Percentiles rank a stretch among this genome's conserved stretches.
phyloP scores from a whole-genome alignment of 208 protist species.

The Hexamita inflata region DNA sequence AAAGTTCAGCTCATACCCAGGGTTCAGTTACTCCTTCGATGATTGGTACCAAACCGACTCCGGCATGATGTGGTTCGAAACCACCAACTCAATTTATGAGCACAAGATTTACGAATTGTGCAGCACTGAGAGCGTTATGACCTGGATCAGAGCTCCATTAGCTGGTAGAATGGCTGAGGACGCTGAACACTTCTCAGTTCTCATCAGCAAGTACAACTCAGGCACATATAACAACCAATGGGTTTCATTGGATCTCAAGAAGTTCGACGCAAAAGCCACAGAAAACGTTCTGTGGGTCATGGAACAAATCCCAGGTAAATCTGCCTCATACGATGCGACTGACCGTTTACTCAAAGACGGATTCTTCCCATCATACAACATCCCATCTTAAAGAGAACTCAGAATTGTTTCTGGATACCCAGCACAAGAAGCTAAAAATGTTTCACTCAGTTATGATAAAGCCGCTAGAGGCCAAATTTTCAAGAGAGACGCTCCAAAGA shows the following conservation, averaged over 20 bases:
- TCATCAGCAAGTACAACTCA: conserved; percentile 59
- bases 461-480: not conserved
- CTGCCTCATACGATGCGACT: conserved; percentile 54
- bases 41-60: conserved; percentile 26
- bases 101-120: conserved; percentile 44
- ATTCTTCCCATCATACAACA: conserved; percentile 64
- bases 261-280: conserved; percentile 35
- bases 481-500: not conserved
- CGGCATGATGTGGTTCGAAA: conserved; percentile 24
- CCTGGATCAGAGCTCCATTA: conserved; percentile 29
- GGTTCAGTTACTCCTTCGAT: conserved; percentile 40
- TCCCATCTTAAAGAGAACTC: conserved; percentile 26
- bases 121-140: conserved; percentile 37
- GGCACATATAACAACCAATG: conserved; percentile 75
- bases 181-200: conserved; percentile 51
- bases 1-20: conserved; percentile 38
- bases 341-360: conserved; percentile 36
- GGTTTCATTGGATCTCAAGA: conserved; percentile 60
- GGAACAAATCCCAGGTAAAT: conserved; percentile 60
- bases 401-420: conserved; percentile 11
- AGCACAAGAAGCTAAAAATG: not conserved
- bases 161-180: conserved; percentile 33
- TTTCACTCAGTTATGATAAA: not conserved
- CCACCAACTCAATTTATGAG: conserved; percentile 49
- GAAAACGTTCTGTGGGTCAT: conserved; percentile 49